These are phyloP conservation scores for Exobasidium rhododendri DNA, from an alignment of 1,284 basidiomycete species.

Conservation along the genomic window DNA sequence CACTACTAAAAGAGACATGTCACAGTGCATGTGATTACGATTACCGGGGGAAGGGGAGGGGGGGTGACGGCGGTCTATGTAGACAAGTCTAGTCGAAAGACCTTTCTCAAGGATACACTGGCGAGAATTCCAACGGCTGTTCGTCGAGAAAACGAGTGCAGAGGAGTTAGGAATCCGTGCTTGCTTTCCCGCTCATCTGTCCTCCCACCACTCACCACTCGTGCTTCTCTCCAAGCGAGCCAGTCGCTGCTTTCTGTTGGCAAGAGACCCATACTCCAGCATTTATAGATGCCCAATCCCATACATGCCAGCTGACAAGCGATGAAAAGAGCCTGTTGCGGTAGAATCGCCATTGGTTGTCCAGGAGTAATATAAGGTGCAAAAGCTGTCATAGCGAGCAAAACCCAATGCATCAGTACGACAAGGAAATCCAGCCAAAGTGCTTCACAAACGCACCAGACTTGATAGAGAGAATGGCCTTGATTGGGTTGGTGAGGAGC, in stretches of 20 bases:
- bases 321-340: conserved; percentile 42
- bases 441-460: not conserved
- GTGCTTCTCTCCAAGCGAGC: conserved; percentile 48
- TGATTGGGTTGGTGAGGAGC: conserved; percentile 46
- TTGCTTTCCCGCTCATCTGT: not conserved
- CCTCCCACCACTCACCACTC: conserved; percentile 30
- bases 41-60: no score
- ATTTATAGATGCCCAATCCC: conserved; percentile 49
- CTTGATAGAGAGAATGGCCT: conserved; percentile 35
- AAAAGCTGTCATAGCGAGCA: conserved; percentile 39
- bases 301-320: conserved; percentile 41
- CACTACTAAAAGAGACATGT: no score
- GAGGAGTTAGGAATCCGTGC: not conserved
- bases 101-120: conserved; percentile 13
- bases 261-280: conserved; percentile 52
- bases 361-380: conserved; percentile 34
- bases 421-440: not conserved
- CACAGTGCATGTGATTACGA: no score
- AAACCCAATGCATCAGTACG: not conserved
- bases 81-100: no score
- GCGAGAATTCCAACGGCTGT: conserved; percentile 16
- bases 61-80: no score
- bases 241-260: conserved; percentile 53
- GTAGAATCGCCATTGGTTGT: conserved; percentile 28
- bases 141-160: not conserved